Percentiles rank a stretch among this genome's conserved stretches.
Evolutionary conservation across 176 grass and related monocot genomes (phyloP).

Genomic region (Oryza longistaminata): DNA sequence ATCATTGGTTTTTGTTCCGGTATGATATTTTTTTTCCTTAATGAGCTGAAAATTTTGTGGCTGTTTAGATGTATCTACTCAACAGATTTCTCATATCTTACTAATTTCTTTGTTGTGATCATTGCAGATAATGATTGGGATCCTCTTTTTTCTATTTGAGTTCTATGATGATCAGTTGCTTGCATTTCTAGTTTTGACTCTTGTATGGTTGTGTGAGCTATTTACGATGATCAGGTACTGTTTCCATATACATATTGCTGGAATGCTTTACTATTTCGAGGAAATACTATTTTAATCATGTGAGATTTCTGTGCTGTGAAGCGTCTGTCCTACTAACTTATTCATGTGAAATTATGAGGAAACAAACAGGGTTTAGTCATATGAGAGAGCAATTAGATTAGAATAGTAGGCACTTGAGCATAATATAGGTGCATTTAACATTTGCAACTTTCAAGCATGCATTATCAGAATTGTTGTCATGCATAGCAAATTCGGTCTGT

Average conservation of each 20-base stretch:
- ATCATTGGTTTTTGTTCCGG: constrained; percentile 99
- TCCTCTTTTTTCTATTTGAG: constrained; percentile 98
- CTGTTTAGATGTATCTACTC: not conserved
- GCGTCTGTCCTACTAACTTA: not conserved
- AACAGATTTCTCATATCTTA: constrained; percentile 5
- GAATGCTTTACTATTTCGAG: constrained; percentile 19
- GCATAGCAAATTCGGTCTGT: constrained; percentile 4
- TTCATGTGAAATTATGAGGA: not conserved
- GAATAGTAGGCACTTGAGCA: not conserved
- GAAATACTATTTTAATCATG: not conserved
- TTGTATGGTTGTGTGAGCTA: constrained; percentile 98
- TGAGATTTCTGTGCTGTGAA: not conserved
- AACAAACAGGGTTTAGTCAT: constrained; percentile 23
- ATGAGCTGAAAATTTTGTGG: constrained; percentile 12
- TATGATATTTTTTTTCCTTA: constrained; percentile 43
- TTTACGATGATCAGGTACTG: constrained; percentile 98
- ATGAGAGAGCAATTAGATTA: not conserved
- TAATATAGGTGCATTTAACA: not conserved
- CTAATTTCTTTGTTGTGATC: constrained; percentile 40
- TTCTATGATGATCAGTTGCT: constrained; percentile 98
- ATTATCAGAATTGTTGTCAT: constrained; percentile 2
- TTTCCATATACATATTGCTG: constrained; percentile 9
- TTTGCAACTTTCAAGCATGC: not conserved
- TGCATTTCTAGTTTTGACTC: constrained; percentile 91
- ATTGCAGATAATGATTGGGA: constrained; percentile 98